Conservation (phyloP, 2,329 filamentous ascomycete genomes). For the Fusarium verrucosum region DNA sequence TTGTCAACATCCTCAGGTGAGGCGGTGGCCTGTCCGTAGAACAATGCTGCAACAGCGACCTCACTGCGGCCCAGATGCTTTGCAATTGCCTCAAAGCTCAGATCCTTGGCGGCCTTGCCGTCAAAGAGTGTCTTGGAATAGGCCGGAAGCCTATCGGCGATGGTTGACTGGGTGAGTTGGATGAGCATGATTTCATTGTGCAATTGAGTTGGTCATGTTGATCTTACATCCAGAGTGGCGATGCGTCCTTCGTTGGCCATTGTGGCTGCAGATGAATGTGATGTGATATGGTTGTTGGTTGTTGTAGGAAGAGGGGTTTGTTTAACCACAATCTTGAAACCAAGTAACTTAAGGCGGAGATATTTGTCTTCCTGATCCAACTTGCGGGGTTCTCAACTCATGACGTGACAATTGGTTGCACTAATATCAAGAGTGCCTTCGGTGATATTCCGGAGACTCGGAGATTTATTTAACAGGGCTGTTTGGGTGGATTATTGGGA, state of each 20-base stretch:
- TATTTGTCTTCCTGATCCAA: slow-evolving; percentile 26
- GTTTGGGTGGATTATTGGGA: not conserved
- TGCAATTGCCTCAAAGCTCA: slow-evolving; percentile 83
- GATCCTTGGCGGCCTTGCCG: slow-evolving; percentile 77
- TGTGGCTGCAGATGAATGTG: slow-evolving; percentile 1
- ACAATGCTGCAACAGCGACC: slow-evolving; percentile 85
- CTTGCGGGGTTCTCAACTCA: slow-evolving; percentile 41
- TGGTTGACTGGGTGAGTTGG: slow-evolving; percentile 62
- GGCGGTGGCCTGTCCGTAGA: slow-evolving; percentile 87
- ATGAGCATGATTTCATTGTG: slow-evolving; percentile 10
- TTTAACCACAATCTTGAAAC: not conserved
- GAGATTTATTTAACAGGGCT: slow-evolving; percentile 17
- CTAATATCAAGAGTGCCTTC: slow-evolving; percentile 29
- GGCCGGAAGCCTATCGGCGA: slow-evolving; percentile 73
- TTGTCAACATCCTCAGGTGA: slow-evolving; percentile 72
- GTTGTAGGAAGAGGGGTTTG: slow-evolving; percentile 3
- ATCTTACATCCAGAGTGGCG: slow-evolving; percentile 52
- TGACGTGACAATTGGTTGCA: slow-evolving; percentile 33
- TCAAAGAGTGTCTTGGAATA: slow-evolving; percentile 74
- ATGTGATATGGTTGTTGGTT: slow-evolving; percentile 4
- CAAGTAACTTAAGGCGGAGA: slow-evolving; percentile 27
- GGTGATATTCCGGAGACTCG: slow-evolving; percentile 46
- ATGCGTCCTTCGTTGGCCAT: slow-evolving; percentile 44
- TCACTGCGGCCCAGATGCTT: slow-evolving; percentile 78
- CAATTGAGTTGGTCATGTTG: not conserved